A percentile compares a stretch with the other conserved stretches of the same genome.
These are phyloP conservation scores for Phenoliferia sp. DNA, from an alignment of 1,284 basidiomycete genomes.

Conservation along the genomic window DNA sequence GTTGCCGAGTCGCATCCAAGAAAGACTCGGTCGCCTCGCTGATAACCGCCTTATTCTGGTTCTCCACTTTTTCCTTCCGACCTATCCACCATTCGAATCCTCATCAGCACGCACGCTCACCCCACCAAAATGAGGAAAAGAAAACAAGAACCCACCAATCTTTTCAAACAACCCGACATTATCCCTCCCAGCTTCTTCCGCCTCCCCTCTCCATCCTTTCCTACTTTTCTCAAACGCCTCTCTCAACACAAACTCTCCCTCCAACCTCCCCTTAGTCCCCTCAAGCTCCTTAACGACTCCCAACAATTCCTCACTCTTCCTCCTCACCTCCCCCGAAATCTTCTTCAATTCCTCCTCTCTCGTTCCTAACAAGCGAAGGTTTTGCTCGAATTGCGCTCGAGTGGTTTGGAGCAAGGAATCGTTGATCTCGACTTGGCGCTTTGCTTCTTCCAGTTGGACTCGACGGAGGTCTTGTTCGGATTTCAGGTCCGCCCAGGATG, in stretches of 20 bases:
- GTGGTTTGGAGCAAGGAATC: slow-evolving; percentile 72
- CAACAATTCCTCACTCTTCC: slow-evolving; percentile 21
- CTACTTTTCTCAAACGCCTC: slow-evolving; percentile 29
- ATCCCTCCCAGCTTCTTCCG: slow-evolving; percentile 24
- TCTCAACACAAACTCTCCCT: slow-evolving; percentile 25
- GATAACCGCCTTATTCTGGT: slow-evolving; percentile 15
- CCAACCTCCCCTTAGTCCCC: slow-evolving; percentile 9
- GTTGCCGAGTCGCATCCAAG: background rate
- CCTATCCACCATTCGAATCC: too few relatives aligned
- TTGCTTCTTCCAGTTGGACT: slow-evolving; percentile 72
- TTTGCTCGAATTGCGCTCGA: slow-evolving; percentile 86
- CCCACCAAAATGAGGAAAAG: background rate
- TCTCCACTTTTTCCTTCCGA: slow-evolving; percentile 27
- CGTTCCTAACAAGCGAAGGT: slow-evolving; percentile 59
- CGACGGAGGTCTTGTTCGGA: slow-evolving; percentile 67
- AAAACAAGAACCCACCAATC: slow-evolving; percentile 15
- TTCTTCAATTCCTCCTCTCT: slow-evolving; percentile 29
- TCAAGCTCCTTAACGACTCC: slow-evolving; percentile 7
- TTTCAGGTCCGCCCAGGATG: slow-evolving; percentile 79
- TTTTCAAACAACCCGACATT: slow-evolving; percentile 33
- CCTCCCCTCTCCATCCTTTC: slow-evolving; percentile 32
- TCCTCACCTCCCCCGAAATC: slow-evolving; percentile 24
- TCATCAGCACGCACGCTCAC: too few relatives aligned
- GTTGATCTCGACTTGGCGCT: slow-evolving; percentile 73
- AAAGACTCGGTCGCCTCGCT: slow-evolving; percentile 5